Evolutionary conservation across 192 early-diverging fungal genomes (phyloP).

Genomic region (Powellomyces hirtus): DNA sequence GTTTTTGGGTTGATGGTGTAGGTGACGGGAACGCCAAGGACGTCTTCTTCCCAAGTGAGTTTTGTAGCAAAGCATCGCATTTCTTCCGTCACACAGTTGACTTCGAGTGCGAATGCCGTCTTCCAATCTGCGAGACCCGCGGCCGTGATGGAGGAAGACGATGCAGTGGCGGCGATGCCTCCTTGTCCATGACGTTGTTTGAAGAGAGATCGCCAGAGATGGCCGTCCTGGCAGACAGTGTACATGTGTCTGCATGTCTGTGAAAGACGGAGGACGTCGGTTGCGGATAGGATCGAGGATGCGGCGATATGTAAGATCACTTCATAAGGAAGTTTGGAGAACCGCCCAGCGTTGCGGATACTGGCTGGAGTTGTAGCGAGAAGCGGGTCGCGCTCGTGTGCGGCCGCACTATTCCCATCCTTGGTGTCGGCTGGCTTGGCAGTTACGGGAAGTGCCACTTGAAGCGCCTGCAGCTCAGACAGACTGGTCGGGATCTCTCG

Average conservation of each 20-base stretch:
- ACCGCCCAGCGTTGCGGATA: neutral
- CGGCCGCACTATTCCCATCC: too few species aligned
- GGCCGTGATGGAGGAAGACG: too few species aligned
- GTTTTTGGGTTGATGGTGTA: conserved; percentile 39
- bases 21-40: conserved; percentile 33
- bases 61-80: conserved; percentile 32
- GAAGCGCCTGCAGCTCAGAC: too few species aligned
- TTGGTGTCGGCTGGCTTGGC: too few species aligned
- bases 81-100: conserved; percentile 11
- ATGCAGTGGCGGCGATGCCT: neutral
- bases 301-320: conserved; percentile 14
- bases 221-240: conserved; percentile 8
- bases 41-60: conserved; percentile 28
- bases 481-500: too few species aligned
- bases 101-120: conserved; percentile 15
- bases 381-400: too few species aligned
- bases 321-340: conserved; percentile 11
- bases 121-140: conserved; percentile 13
- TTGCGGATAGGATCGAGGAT: neutral
- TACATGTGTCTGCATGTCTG: conserved; percentile 4
- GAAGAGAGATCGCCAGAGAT: conserved; percentile 6
- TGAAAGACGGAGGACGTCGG: conserved; percentile 15
- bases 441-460: neutral
- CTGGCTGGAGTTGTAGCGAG: too few species aligned
- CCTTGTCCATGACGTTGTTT: too few species aligned